Evolutionary conservation across 1,139 yeast genomes (phyloP).

Genomic region (Diutina pseudorugosa): DNA sequence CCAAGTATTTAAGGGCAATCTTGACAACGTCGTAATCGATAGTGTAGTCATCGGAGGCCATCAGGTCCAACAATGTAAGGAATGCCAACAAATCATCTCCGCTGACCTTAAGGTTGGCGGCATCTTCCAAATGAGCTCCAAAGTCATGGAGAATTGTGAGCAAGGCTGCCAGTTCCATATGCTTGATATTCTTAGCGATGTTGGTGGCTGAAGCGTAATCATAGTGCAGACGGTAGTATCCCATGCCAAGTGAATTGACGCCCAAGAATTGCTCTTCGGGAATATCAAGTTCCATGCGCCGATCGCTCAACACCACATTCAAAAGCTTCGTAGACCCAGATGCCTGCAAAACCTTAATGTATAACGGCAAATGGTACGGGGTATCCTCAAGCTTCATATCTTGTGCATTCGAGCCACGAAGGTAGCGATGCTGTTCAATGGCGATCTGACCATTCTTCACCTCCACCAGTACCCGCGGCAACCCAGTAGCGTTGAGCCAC

Average conservation of each 20-base stretch:
- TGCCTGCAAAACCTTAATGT: constrained; percentile 22
- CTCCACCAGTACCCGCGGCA: constrained; percentile 38
- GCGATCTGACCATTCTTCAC: constrained; percentile 16
- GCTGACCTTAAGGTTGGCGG: background rate
- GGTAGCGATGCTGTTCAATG: constrained; percentile 42
- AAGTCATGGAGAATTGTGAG: constrained; percentile 25
- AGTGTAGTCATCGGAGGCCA: constrained; percentile 8
- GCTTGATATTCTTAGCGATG: constrained; percentile 11
- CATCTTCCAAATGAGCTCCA: constrained; percentile 16
- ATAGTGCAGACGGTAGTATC: constrained; percentile 1
- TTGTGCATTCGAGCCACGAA: background rate
- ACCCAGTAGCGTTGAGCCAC: constrained; percentile 50
- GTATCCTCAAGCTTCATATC: constrained; percentile 13
- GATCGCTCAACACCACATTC: constrained; percentile 35
- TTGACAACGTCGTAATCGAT: constrained; percentile 17
- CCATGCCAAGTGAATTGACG: constrained; percentile 5
- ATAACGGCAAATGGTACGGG: constrained; percentile 43
- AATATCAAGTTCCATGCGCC: constrained; percentile 25
- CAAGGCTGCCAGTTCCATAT: constrained; percentile 17
- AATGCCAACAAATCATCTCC: background rate
- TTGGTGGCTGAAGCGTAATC: constrained; percentile 6
- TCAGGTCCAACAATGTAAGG: background rate
- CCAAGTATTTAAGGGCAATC: constrained; percentile 21
- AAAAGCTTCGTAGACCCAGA: constrained; percentile 18
- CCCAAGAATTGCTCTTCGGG: constrained; percentile 11